Base-by-base conservation (phyloP, 169 alveolate genomes). In the Plasmodium ovale region DNA sequence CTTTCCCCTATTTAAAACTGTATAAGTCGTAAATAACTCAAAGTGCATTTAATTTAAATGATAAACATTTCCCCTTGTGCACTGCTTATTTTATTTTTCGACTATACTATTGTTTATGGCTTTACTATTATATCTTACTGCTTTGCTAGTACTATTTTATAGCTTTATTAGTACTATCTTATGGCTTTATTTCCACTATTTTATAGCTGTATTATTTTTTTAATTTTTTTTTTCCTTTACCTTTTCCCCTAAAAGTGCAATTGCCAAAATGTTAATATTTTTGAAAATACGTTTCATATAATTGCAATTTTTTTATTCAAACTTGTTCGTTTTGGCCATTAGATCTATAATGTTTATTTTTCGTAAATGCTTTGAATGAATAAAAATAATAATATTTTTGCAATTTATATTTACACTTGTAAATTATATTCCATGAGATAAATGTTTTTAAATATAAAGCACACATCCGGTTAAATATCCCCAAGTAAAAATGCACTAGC, bases 1-100 rank as follows among this genome's bases (percentile, higher is more conserved):
- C n/a, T n/a, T 23, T 69, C 37, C n/a, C 64, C 82, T 42, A 56
- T 42, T 44, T 35, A 69, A 69, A 69, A 69, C 39, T 42, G 42
- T 51, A 68, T n/a, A n/a, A 12, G n/a, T n/a, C n/a, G n/a, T n/a
- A n/a, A n/a, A n/a, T n/a, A n/a, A n/a, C n/a, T n/a, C n/a, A n/a
- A n/a, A n/a, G n/a, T n/a, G n/a, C n/a, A n/a, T n/a, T n/a, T n/a
- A n/a, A n/a, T n/a, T n/a, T n/a, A n/a, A n/a, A n/a, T n/a, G n/a
- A n/a, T n/a, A n/a, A 16, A 59, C 25, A 19, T 12, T 53, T 53
- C 23, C 19, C 29, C 37, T 16, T 60, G 21, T 54, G 23, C 23
- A 1, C 19, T 54, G 23, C 14, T 54, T 54, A 16, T 14, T 54
- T 54, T 54, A 54, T 54, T 54, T 54, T 54, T 54, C 19, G 12